Evolutionary conservation across 345 rosid genomes (phyloP), one percentile per base, ranked within the genome.

Genomic region (Rubroshorea leprosula): DNA sequence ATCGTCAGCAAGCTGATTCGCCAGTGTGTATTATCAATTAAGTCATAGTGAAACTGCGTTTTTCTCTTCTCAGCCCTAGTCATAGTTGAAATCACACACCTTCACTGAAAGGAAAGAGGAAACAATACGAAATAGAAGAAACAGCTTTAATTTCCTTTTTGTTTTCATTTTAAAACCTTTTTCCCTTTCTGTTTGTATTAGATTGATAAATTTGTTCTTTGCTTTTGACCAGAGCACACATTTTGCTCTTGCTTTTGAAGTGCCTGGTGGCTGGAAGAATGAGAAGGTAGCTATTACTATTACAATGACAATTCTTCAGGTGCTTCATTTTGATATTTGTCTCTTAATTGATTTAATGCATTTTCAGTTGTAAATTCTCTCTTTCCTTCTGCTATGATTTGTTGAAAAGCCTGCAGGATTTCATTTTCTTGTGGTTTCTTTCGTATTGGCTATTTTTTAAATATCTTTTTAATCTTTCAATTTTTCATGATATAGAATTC

Each of bases 221-320:
- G 18, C 16, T 59, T 27, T 25, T 61, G 29, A 39, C 38, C 68
- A 80, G 87, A 59, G 61, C 54, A 84, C 91, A 41, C 89, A 84
- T 71, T 64, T 87, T 66, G 91, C 84, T 61, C 77, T 87, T 67
- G 87, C 92, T 43, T 84, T 84, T 77, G 92, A 74, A 74, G 77
- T 84, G 22, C 80, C 89, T 2, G 83, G 79, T 41, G 91, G 92
- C 70, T 87, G 96, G 96, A 74, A 58, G 58, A 68, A 76, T 20
- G 86, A 80, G 76, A 87, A 78, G 71, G 91, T 78, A 46, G 79
- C 89, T 49, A 55, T 80, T 27, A 62, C 22, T 24, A 69, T n/a
- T n/a, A n/a, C n/a, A n/a, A n/a, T 83, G 57, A 80, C 96, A 25
- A 84, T 87, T 71, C 85, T 87, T 58, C 96, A 87, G 95, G 89